Percentiles rank a stretch among this genome's conserved stretches.
These are phyloP conservation scores for Ophiocordyceps camponoti-saundersi DNA, from an alignment of 2,329 filamentous ascomycete genomes.

Conservation along the genomic window DNA sequence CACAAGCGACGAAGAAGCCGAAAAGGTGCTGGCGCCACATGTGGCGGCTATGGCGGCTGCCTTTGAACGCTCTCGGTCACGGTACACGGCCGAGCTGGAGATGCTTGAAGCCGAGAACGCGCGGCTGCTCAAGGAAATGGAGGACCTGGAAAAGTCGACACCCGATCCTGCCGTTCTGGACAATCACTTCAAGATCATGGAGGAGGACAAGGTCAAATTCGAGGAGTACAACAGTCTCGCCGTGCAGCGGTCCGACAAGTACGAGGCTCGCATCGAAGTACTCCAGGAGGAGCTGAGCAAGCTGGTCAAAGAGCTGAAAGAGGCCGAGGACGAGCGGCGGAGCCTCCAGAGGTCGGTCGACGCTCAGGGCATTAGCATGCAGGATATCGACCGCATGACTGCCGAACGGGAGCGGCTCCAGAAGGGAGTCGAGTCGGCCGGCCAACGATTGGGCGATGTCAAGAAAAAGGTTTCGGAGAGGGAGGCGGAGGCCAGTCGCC, in stretches of 20 bases:
- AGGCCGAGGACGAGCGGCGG: constrained; percentile 67
- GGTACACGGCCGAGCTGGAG: constrained; percentile 69
- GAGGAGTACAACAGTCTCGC: constrained; percentile 85
- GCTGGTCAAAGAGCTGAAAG: constrained; percentile 54
- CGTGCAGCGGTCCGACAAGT: constrained; percentile 73
- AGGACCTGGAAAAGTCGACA: constrained; percentile 73
- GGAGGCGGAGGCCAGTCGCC: constrained; percentile 70
- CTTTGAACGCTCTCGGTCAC: constrained; percentile 72
- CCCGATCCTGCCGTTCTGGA: constrained; percentile 73
- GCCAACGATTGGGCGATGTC: constrained; percentile 63
- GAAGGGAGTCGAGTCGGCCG: constrained; percentile 64
- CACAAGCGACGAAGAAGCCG: constrained; percentile 67
- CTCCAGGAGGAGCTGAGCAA: constrained; percentile 79
- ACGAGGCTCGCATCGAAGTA: constrained; percentile 62
- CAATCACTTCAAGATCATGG: constrained; percentile 80
- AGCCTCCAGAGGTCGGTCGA: constrained; percentile 76
- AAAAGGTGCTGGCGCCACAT: constrained; percentile 65
- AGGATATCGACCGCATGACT: constrained; percentile 98
- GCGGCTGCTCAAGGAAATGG: constrained; percentile 67
- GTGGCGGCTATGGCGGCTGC: constrained; percentile 73
- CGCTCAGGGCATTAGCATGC: constrained; percentile 84
- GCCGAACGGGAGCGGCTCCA: constrained; percentile 88
- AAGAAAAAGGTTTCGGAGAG: constrained; percentile 72
- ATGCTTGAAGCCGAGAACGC: constrained; percentile 77
- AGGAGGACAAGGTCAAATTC: constrained; percentile 89